Evolutionary conservation across 1,139 yeast genomes (phyloP).

Genomic region (Saccharomyces uvarum): DNA sequence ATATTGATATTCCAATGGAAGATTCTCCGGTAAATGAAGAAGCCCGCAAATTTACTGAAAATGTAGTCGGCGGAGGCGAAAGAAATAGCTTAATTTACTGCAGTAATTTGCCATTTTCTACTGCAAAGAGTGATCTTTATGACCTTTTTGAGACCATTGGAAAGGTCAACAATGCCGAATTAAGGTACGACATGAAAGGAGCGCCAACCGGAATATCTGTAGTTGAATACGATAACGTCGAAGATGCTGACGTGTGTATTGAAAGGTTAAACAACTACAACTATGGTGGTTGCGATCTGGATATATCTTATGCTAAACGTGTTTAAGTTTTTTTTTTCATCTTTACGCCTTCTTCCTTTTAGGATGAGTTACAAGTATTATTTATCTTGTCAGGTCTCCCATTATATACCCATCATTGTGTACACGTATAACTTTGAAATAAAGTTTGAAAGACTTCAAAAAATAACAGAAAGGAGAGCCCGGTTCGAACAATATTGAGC

Average conservation of each 20-base stretch:
- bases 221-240: constrained; percentile 63
- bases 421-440: neutral
- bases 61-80: constrained; percentile 39
- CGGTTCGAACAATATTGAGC: neutral
- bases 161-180: constrained; percentile 63
- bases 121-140: constrained; percentile 71
- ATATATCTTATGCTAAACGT: constrained; percentile 51
- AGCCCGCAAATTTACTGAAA: constrained; percentile 8
- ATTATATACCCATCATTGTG: neutral
- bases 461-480: neutral
- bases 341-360: neutral
- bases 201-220: constrained; percentile 79
- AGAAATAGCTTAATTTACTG: constrained; percentile 58
- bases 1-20: neutral
- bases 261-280: constrained; percentile 66
- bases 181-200: constrained; percentile 58
- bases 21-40: neutral
- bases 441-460: neutral
- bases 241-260: constrained; percentile 68
- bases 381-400: neutral
- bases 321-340: neutral
- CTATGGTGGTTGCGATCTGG: constrained; percentile 74
- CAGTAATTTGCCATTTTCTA: constrained; percentile 76
- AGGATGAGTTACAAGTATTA: neutral
- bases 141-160: constrained; percentile 84